Evolutionary conservation across 2,329 filamentous ascomycete species (phyloP).

Genomic region (Cladosporium sp.): DNA sequence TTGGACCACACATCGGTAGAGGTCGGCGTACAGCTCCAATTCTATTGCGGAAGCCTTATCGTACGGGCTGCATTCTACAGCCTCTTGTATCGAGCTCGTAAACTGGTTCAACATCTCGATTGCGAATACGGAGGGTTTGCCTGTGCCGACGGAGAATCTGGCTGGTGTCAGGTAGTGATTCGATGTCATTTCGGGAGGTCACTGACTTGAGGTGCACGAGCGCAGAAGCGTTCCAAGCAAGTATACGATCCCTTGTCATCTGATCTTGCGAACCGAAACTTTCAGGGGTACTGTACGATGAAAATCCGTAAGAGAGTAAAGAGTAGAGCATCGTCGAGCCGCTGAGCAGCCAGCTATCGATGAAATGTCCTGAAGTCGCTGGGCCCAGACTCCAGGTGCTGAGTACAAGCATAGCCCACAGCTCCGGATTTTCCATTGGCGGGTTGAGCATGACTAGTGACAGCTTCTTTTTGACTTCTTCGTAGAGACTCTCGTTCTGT

Average conservation of each 20-base stretch:
- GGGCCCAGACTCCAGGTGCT: slow-evolving; percentile 1
- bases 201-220: slow-evolving; percentile 5
- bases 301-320: not conserved
- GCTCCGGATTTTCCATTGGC: not conserved
- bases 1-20: not conserved
- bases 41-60: not conserved
- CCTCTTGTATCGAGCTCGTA: not conserved
- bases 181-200: too few species aligned
- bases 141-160: slow-evolving; percentile 3
- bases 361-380: not conserved
- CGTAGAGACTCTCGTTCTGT: not conserved
- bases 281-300: not conserved
- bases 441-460: slow-evolving; percentile 1
- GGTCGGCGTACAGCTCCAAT: not conserved
- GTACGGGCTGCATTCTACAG: not conserved
- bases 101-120: not conserved
- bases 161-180: not conserved
- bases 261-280: not conserved
- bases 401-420: slow-evolving; percentile 10
- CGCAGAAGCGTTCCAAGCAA: slow-evolving; percentile 1
- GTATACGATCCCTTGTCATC: not conserved
- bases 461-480: not conserved
- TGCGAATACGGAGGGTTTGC: not conserved
- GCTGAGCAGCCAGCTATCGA: not conserved
- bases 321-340: slow-evolving; percentile 1